phyloP scores from a whole-genome alignment of 2,329 filamentous ascomycete genomes.

The Cladosporium sp. region DNA sequence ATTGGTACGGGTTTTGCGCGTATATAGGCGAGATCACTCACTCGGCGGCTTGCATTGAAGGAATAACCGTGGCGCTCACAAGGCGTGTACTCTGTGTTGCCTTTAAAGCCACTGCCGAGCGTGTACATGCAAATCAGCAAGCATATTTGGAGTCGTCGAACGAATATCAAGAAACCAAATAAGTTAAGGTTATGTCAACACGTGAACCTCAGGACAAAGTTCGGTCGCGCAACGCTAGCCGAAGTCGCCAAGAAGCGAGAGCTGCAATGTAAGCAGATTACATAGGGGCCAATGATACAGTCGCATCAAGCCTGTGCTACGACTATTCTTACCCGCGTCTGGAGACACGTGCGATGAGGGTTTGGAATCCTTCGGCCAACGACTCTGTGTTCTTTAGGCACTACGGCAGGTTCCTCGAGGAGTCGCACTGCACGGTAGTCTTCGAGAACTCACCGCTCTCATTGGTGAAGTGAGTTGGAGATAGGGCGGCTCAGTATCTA shows the following conservation, averaged over 20 bases:
- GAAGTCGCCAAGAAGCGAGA: background rate
- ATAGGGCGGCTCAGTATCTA: background rate
- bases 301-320: background rate
- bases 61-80: background rate
- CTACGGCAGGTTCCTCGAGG: background rate
- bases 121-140: background rate
- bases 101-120: background rate
- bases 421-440: background rate
- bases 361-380: background rate
- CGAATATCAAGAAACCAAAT: background rate
- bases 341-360: background rate
- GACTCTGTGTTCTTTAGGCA: background rate
- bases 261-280: constrained; percentile 19
- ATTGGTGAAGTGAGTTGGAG: background rate
- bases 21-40: background rate
- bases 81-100: background rate
- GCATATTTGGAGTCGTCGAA: background rate
- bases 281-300: background rate
- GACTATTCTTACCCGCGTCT: background rate
- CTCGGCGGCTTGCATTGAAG: background rate
- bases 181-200: constrained; percentile 1
- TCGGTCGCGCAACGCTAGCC: background rate
- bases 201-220: background rate
- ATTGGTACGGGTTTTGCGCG: background rate
- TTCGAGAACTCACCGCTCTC: background rate